Base-by-base conservation (phyloP, 1,284 basidiomycete species). In the Malassezia equina region DNA sequence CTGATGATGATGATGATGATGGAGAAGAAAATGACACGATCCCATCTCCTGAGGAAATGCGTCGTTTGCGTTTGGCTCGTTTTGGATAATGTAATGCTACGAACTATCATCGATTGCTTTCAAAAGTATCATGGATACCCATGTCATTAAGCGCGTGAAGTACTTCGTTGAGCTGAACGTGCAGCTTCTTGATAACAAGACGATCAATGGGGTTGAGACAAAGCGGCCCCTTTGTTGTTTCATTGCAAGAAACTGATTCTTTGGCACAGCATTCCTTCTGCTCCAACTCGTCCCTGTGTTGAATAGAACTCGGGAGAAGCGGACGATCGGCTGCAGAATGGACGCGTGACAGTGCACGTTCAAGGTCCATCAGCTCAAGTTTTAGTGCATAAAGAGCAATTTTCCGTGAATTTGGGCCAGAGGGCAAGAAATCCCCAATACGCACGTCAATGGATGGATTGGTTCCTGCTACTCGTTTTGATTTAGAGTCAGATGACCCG, bases 301-400 rank as follows among this genome's bases (percentile, higher is more conserved):
- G 12, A 5, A 9, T 23, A 13, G 24, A 15, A n/a, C 6, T 15
- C 4, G 41, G 19, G 15, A 39, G 15, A 5, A 39, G 21, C 5
- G 36, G 36, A 21, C 36, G 56, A 47, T 61, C 54, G 1, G 66
- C 64, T 42, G 65, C 60, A 4, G 55, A 49, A 6, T 61, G 60
- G 4, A 74, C 60, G 47, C 63, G 66, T 2, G 65, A 67, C 25
- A 74, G 46, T 40, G 71, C 71, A 31, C 60, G 55, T 13, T 66
- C 53, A 29, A 74, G 44, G 52, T 74, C 71, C 11, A 60, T 53
- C 21, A 74, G 48, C 46, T 74, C 71, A 17, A 73, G 50, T 54
- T 69, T 68, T 58, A 73, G 67, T n/a, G 71, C 71, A 46, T 67
- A 71, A 15, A 74, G 56, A 7, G 71, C 70, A 27, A 74, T 74